These are phyloP conservation scores for Neofusicoccum cordaticola DNA, from an alignment of 2,329 filamentous ascomycete genomes.

Conservation along the genomic window DNA sequence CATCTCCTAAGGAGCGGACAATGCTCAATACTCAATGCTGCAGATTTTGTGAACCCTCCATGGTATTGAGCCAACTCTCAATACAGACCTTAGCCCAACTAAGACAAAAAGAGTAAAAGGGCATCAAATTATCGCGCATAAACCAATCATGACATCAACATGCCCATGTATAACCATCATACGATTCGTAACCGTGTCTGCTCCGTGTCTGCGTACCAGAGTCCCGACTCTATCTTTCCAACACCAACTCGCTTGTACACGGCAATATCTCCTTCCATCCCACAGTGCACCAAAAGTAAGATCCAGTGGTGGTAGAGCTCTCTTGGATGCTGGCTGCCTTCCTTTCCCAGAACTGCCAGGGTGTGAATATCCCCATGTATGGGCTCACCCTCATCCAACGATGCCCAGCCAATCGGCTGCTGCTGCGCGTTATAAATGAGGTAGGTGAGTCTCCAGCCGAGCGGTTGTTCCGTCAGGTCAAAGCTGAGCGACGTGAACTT, in stretches of 20 bases:
- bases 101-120: neutral
- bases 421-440: neutral
- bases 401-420: constrained; percentile 20
- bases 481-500: neutral
- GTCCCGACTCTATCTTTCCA: constrained; percentile 17
- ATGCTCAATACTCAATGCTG: too few relatives aligned
- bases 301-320: constrained; percentile 18
- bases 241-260: constrained; percentile 21
- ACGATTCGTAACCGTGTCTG: neutral
- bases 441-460: constrained; percentile 1
- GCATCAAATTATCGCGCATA: neutral
- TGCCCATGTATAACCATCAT: neutral
- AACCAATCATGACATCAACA: neutral
- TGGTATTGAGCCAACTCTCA: too few relatives aligned
- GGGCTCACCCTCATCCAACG: constrained; percentile 20
- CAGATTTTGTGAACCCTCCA: too few relatives aligned
- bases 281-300: constrained; percentile 18
- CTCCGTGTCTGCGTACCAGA: constrained; percentile 17
- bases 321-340: neutral
- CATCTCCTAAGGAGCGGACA: too few relatives aligned
- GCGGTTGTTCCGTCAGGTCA: constrained; percentile 1
- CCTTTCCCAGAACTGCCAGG: constrained; percentile 19
- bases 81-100: too few relatives aligned
- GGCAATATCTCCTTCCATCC: neutral
- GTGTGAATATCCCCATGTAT: constrained; percentile 11